Percentiles rank a stretch among this genome's conserved stretches.
Evolutionary conservation across 371 early-diverging fungal genomes (phyloP).

Genomic region (Rhizomucor miehei): DNA sequence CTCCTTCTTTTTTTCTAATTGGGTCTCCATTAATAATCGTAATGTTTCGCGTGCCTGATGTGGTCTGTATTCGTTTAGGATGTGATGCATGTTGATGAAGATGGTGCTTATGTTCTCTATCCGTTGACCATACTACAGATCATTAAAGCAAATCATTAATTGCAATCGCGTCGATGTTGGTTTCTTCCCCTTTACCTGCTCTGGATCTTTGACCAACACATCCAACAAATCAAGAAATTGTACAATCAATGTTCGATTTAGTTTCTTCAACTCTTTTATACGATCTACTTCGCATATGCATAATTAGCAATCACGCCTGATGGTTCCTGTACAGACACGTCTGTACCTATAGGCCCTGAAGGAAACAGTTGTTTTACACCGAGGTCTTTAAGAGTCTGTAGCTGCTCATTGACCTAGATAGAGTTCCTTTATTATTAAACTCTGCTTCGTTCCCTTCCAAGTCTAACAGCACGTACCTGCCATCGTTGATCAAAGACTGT

Average conservation of each 20-base stretch:
- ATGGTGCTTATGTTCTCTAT: slow-evolving; percentile 67
- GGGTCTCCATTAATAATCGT: slow-evolving; percentile 67
- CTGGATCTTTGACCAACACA: slow-evolving; percentile 52
- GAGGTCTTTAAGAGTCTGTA: slow-evolving; percentile 62
- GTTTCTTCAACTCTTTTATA: slow-evolving; percentile 66
- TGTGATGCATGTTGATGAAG: slow-evolving; percentile 73
- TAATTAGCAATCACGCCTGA: neutral
- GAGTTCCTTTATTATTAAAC: neutral
- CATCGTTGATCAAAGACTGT: slow-evolving; percentile 70
- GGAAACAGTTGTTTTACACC: slow-evolving; percentile 69
- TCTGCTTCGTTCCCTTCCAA: neutral
- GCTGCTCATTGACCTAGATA: slow-evolving; percentile 54
- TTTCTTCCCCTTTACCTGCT: slow-evolving; percentile 34
- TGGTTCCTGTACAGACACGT: neutral
- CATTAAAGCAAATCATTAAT: neutral
- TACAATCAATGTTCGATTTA: slow-evolving; percentile 68
- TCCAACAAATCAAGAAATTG: slow-evolving; percentile 69
- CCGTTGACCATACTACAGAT: slow-evolving; percentile 44
- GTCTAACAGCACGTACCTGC: slow-evolving; percentile 44
- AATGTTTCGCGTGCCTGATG: slow-evolving; percentile 76
- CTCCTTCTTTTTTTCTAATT: slow-evolving; percentile 54
- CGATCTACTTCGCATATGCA: slow-evolving; percentile 49
- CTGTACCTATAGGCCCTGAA: slow-evolving; percentile 47
- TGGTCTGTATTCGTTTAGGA: slow-evolving; percentile 69
- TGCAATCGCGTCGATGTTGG: neutral